Percentiles rank a stretch among this genome's conserved stretches.
Evolutionary conservation across 2,329 filamentous ascomycete species (phyloP).

Genomic region (Fusarium solani-melongenae): DNA sequence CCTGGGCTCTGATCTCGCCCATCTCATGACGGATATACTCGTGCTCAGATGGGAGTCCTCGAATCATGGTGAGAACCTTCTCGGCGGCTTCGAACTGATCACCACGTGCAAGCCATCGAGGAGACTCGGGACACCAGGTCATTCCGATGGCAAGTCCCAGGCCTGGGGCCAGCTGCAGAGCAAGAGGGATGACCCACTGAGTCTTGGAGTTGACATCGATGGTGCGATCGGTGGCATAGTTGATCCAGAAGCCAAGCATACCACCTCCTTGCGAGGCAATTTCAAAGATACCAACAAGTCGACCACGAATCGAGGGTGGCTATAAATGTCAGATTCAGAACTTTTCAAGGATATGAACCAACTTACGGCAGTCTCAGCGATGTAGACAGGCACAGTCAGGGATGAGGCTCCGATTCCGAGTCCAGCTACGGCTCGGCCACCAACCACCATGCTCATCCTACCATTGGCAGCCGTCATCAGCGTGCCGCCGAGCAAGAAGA

Average conservation of each 20-base stretch:
- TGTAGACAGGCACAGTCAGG: conserved; percentile 58
- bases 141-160: conserved; percentile 65
- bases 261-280: conserved; percentile 47
- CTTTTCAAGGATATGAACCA: not conserved
- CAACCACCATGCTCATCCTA: conserved; percentile 54
- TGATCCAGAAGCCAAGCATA: conserved; percentile 55
- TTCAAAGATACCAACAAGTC: conserved; percentile 64
- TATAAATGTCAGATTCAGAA: not conserved
- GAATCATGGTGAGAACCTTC: conserved; percentile 47
- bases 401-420: conserved; percentile 64
- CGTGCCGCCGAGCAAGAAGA: conserved; percentile 54
- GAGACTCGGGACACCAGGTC: conserved; percentile 68
- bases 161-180: conserved; percentile 67
- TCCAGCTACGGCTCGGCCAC: conserved; percentile 62
- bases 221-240: conserved; percentile 43
- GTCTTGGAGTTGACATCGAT: conserved; percentile 46
- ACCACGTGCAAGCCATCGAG: conserved; percentile 68
- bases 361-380: conserved; percentile 50
- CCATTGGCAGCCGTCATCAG: conserved; percentile 50
- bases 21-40: conserved; percentile 59
- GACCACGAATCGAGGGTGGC: conserved; percentile 62
- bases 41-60: conserved; percentile 50
- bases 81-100: conserved; percentile 65
- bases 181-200: conserved; percentile 66
- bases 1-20: conserved; percentile 67